Percentiles rank a stretch among this genome's conserved stretches.
These are phyloP conservation scores for Rhinocladiella similis DNA, from an alignment of 2,329 filamentous ascomycete species.

Conservation along the genomic window DNA sequence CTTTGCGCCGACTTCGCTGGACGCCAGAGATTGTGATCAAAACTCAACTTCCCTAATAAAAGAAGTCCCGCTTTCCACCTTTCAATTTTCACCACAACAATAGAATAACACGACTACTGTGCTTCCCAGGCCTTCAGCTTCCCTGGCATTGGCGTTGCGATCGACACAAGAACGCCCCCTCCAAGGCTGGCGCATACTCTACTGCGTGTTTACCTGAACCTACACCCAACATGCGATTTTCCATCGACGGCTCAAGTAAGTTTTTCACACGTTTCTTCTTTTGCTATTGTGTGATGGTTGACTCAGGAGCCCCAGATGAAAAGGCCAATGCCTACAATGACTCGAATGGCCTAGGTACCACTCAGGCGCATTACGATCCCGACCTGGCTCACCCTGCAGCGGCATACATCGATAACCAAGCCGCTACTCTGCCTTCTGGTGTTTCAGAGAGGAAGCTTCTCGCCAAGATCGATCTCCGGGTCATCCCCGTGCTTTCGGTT, in stretches of 20 bases:
- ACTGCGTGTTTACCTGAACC: background rate
- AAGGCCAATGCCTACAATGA: slow-evolving; percentile 23
- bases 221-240: slow-evolving; percentile 21
- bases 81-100: background rate
- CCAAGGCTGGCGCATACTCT: background rate
- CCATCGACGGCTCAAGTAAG: slow-evolving; percentile 23
- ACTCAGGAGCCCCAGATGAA: slow-evolving; percentile 10
- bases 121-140: background rate
- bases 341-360: slow-evolving; percentile 13
- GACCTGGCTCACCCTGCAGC: slow-evolving; percentile 29
- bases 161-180: background rate
- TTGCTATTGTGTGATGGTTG: background rate
- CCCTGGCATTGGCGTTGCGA: background rate
- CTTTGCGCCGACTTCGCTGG: background rate
- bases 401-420: slow-evolving; percentile 20
- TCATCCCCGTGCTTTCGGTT: slow-evolving; percentile 72
- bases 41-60: slow-evolving; percentile 16
- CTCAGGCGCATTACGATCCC: slow-evolving; percentile 27
- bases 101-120: no score
- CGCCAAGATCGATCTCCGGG: slow-evolving; percentile 67
- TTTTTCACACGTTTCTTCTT: background rate
- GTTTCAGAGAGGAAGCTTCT: slow-evolving; percentile 61
- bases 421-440: slow-evolving; percentile 14
- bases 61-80: slow-evolving; percentile 12
- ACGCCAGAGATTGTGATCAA: background rate